Conservation (phyloP, 176 grass and related monocot genomes). For the Juncus inflexus region DNA sequence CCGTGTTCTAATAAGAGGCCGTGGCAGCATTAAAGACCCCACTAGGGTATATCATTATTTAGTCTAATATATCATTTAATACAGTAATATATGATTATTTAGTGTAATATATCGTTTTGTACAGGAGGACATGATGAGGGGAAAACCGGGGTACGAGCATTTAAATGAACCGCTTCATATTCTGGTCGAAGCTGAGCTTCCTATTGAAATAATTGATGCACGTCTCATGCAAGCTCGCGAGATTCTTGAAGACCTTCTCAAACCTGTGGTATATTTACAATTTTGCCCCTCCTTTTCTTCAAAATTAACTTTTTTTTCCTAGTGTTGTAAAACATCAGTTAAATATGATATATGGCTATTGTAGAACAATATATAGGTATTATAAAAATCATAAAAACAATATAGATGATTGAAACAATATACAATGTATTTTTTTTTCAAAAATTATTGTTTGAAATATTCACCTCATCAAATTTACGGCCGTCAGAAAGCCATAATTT, state of each 20-base stretch:
- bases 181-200: constrained; percentile 85
- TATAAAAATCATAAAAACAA: too few species aligned
- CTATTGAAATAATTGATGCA: constrained; percentile 75
- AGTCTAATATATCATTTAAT: not conserved
- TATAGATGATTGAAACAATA: too few species aligned
- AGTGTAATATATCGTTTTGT: not conserved
- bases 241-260: constrained; percentile 83
- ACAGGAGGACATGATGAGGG: constrained; percentile 92
- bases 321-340: not conserved
- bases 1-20: constrained; percentile 91
- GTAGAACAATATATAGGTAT: too few species aligned
- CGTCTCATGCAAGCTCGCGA: constrained; percentile 82
- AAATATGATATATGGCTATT: not conserved
- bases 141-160: constrained; percentile 93
- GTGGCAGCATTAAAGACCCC: constrained; percentile 96
- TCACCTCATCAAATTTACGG: too few species aligned
- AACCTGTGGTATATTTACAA: constrained; percentile 60
- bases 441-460: too few species aligned
- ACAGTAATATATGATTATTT: not conserved
- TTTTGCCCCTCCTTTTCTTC: not conserved
- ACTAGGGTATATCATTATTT: constrained; percentile 46
- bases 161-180: constrained; percentile 92
- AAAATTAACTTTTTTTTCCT: not conserved
- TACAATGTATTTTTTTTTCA: too few species aligned
- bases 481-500: too few species aligned